Base-by-base conservation (phyloP, 495 filamentous ascomycete genomes). In the Aspergillus asperescens region DNA sequence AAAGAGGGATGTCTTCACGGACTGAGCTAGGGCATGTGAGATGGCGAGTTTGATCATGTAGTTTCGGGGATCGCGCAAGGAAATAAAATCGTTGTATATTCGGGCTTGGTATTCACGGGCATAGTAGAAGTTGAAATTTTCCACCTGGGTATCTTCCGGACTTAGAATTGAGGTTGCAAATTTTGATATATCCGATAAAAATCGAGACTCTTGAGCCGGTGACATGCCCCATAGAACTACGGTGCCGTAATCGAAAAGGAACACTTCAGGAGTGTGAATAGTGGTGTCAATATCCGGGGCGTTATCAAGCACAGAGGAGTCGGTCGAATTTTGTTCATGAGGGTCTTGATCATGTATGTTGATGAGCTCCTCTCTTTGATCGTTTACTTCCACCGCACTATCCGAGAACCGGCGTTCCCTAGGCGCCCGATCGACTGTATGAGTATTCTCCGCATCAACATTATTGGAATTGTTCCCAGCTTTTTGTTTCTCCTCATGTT, bases 161-260 rank as follows among this genome's bases (percentile, higher is more conserved):
- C 80, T 81, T 43, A 98, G 75, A 63, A 95, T 96, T 58, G 96
- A 92, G 19, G 77, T 76, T 62, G 96, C 94, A 63, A 97, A 98
- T 63, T 92, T 95, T n/a, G 88, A 83, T 44, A 97, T 86, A 58
- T 98, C 93, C 52, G 90, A 92, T 5, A 98, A 73, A 62, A 98
- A 95, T 20, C 85, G 78, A 40, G 85, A 81, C 67, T 98, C 93
- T 55, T 98, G 84, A 7, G 80, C 74, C 7, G 85, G 69, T 1
- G 88, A 84, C 92, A 98, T 95, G 52, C 93, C 93, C 93, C 93
- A 98, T 65, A 97, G 91, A n/a, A 98, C 93, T n/a, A 96, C 88
- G n/a, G 95, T 94, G 34, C 93, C 93, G 62, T 98, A 98, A 58
- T 95, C 86, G 64, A 96, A 98, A 19, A 98, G 78, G 67, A 98